Base-by-base conservation (phyloP, 495 filamentous ascomycete genomes). In the Trichoderma erinaceum region DNA sequence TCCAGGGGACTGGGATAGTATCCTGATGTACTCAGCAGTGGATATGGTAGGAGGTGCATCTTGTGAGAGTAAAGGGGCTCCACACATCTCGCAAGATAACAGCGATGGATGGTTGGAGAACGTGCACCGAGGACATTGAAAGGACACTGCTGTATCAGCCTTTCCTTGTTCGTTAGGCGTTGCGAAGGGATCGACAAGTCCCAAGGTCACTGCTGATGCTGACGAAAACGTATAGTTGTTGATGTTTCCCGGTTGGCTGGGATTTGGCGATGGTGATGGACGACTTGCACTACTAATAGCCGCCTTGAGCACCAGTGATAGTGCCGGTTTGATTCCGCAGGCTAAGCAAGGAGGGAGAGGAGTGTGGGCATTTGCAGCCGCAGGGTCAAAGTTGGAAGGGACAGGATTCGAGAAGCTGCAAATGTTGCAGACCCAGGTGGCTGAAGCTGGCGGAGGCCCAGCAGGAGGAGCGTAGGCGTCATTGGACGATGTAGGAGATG, bases 351-450 rank as follows among this genome's bases (percentile, higher is more conserved):
- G 90, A 12, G 92, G 89, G 32, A 98, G 77, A 46, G 91, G 86
- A 2, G 88, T 92, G 65, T 90, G 83, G 12, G 86, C 84, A 65
- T 84, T 94, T 12, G 90, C 90, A 3, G 89, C 89, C 2, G 87
- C 81, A 0, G 91, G 88, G 68, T 97, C 93, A 73, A 98, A 98
- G 74, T 96, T 97, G 18, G 90, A 90, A 0, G 95, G 93, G 2
- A 98, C 86, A 0, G 92, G 90, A 73, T 99, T 99, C n/a, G 95
- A 96, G 74, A 97, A 94, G 58, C 91, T 92, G 79, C 95, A 99
- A 74, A 99, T 98, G 3, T 92, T 90, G 80, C 96, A 99, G 61
- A 99, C 88, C 95, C 95, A 99, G n/a, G 93, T 97, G 4, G 90
- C 93, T 67, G 81, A 82, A 72, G 82, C 73, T 48, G 82, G 75